phyloP scores from a whole-genome alignment of 768 basidiomycete genomes.

The Macrocybe gigantea region DNA sequence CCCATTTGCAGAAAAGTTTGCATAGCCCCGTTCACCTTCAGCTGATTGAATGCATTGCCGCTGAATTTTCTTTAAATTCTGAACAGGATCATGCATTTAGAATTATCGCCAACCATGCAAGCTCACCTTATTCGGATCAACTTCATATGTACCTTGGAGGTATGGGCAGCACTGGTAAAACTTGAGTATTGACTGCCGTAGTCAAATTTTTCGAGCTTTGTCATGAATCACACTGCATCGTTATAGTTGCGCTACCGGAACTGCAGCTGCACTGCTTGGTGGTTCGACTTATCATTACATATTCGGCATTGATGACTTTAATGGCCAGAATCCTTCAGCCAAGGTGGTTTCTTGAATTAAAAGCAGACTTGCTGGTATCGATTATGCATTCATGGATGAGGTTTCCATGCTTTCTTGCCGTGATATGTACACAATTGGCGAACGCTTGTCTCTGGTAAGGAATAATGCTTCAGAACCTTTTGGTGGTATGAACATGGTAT shows the following conservation, averaged over 20 bases:
- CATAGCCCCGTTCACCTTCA: background rate
- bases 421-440: conserved; percentile 22
- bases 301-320: conserved; percentile 16
- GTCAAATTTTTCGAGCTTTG: conserved; percentile 12
- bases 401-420: conserved; percentile 31
- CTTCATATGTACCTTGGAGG: conserved; percentile 27
- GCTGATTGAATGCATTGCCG: conserved; percentile 1
- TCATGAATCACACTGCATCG: conserved; percentile 15
- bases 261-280: conserved; percentile 20
- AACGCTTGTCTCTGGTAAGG: conserved; percentile 9
- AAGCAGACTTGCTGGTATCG: conserved; percentile 18
- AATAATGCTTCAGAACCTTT: conserved; percentile 14
- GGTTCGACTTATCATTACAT: conserved; percentile 30
- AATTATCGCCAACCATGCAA: conserved; percentile 19
- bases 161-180: conserved; percentile 26
- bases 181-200: conserved; percentile 19
- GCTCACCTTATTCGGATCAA: conserved; percentile 1
- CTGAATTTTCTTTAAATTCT: conserved; percentile 16
- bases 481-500: conserved; percentile 34
- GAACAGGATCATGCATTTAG: conserved; percentile 26
- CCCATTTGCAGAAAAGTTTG: conserved; percentile 6
- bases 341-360: conserved; percentile 4
- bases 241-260: conserved; percentile 24
- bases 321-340: background rate
- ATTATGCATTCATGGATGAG: conserved; percentile 37